Conservation (phyloP, 352 stramenopile species). For the Phytophthora crassamura region DNA sequence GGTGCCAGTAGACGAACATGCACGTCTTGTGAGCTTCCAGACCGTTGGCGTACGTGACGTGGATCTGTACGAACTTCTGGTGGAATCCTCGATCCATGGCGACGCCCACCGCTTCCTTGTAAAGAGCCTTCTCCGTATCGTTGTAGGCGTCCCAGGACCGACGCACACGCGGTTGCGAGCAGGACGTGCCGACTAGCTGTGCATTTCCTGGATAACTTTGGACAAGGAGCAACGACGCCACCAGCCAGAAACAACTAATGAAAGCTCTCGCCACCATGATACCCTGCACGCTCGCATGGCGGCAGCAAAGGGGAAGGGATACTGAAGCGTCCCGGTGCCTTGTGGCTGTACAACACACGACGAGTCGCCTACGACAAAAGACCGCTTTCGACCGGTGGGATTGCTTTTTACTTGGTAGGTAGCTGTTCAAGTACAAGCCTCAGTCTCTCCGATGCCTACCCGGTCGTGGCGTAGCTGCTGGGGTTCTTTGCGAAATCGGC, state of each 20-base stretch:
- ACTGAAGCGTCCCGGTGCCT: no score
- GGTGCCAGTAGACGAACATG: conserved; percentile 81
- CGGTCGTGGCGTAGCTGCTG: no score
- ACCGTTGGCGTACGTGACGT: conserved; percentile 50
- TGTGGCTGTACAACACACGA: no score
- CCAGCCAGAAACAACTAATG: no score
- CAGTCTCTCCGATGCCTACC: no score
- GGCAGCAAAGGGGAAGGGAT: no score
- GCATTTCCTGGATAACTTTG: not conserved
- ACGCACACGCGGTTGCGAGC: conserved; percentile 43
- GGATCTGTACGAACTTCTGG: conserved; percentile 67
- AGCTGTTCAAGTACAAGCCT: no score
- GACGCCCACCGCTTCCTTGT: conserved; percentile 38
- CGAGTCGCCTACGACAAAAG: no score
- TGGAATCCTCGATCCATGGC: conserved; percentile 52
- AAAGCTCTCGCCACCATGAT: no score
- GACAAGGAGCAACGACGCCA: conserved; percentile 4
- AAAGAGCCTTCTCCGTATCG: conserved; percentile 43
- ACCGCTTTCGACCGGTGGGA: no score
- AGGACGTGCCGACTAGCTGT: conserved; percentile 33
- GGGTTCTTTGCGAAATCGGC: not conserved
- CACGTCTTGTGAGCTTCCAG: conserved; percentile 59
- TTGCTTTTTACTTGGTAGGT: no score
- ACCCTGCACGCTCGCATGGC: no score
- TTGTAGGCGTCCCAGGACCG: conserved; percentile 53